A percentile compares a stretch with the other conserved stretches of the same genome.
Conservation (phyloP, 2,329 filamentous ascomycete species). For the Clarireedia paspali region DNA sequence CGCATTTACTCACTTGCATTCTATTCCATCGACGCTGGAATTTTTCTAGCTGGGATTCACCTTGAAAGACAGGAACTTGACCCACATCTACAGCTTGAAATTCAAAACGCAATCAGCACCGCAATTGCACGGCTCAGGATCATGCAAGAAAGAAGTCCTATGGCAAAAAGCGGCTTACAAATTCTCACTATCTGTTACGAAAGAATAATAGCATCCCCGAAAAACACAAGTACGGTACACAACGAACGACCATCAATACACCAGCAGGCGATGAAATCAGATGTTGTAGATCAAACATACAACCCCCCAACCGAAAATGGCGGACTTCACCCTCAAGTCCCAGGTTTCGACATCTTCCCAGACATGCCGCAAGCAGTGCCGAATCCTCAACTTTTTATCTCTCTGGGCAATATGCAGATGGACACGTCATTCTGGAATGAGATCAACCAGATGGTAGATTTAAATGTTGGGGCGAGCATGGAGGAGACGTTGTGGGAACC, state of each 20-base stretch:
- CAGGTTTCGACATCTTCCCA: background rate
- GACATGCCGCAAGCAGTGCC: background rate
- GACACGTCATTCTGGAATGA: conserved; percentile 1
- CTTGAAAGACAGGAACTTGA: background rate
- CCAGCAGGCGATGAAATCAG: too few relatives aligned
- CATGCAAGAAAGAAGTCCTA: background rate
- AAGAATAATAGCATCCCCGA: background rate
- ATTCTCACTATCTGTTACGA: background rate
- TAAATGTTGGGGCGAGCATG: background rate
- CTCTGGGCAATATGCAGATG: background rate
- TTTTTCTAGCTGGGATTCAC: background rate
- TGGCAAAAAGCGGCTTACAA: background rate
- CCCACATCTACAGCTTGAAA: background rate
- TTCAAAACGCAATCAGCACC: background rate
- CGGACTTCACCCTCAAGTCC: background rate
- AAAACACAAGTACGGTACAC: background rate
- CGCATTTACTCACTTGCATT: conserved; percentile 8
- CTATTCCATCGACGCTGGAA: conserved; percentile 4
- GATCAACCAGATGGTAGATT: conserved; percentile 2
- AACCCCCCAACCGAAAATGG: background rate
- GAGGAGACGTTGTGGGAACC: background rate
- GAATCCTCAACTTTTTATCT: background rate
- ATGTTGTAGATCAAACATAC: background rate
- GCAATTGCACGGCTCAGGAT: background rate
- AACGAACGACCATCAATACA: background rate